Conservation (phyloP, 148 eudicot species). For the Diospyros lotus region DNA sequence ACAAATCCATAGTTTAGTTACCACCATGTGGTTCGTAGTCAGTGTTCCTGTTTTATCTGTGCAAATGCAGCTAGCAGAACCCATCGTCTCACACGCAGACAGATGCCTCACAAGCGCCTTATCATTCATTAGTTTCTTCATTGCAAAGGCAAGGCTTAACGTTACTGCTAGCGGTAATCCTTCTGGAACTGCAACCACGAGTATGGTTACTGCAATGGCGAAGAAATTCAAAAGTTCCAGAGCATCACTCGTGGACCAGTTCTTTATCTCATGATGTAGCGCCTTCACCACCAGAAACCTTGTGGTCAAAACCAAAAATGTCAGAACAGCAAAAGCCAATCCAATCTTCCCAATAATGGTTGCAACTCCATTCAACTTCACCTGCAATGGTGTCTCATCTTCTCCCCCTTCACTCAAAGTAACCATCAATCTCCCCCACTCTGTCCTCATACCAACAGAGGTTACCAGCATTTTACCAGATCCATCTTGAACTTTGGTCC, state of each 20-base stretch:
- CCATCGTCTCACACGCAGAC: constrained; percentile 94
- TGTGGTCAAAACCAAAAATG: constrained; percentile 53
- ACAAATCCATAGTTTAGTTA: constrained; percentile 58
- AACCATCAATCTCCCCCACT: constrained; percentile 82
- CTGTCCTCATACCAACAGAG: constrained; percentile 85
- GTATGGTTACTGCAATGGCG: constrained; percentile 74
- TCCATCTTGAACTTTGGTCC: constrained; percentile 85
- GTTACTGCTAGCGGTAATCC: constrained; percentile 88
- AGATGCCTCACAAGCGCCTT: constrained; percentile 77
- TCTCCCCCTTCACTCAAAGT: constrained; percentile 67
- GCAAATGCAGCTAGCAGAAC: constrained; percentile 82
- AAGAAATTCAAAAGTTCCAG: constrained; percentile 55
- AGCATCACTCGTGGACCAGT: constrained; percentile 54
- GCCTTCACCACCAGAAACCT: constrained; percentile 42
- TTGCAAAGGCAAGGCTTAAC: constrained; percentile 81
- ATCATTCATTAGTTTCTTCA: constrained; percentile 82
- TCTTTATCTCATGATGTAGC: constrained; percentile 27
- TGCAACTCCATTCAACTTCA: constrained; percentile 88
- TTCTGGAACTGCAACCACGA: constrained; percentile 91
- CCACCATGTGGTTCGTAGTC: constrained; percentile 90
- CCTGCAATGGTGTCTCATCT: constrained; percentile 83
- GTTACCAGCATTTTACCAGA: constrained; percentile 76
- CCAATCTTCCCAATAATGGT: constrained; percentile 84
- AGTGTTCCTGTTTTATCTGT: constrained; percentile 87
- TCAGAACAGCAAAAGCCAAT: constrained; percentile 59